Conservation (phyloP, 495 filamentous ascomycete genomes). For the Rostrohypoxylon terebratum region DNA sequence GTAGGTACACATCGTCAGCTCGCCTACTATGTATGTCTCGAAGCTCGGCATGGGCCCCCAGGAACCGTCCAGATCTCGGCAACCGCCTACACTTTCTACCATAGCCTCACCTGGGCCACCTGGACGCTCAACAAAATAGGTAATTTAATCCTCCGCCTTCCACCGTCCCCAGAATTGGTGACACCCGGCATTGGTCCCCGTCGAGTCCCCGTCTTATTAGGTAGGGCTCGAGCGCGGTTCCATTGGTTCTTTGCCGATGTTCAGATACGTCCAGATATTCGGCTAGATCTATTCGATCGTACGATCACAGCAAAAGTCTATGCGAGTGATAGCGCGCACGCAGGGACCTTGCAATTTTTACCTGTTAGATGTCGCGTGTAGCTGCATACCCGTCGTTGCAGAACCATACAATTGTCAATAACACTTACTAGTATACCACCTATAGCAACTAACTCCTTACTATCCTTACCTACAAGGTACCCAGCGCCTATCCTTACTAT, state of each 20-base stretch:
- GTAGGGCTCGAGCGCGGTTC: slow-evolving; percentile 31
- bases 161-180: slow-evolving; percentile 12
- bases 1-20: neutral
- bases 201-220: slow-evolving; percentile 29
- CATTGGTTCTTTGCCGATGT: slow-evolving; percentile 25
- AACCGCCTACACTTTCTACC: neutral
- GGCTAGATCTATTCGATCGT: slow-evolving; percentile 45
- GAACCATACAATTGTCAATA: slow-evolving; percentile 16
- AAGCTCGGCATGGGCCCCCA: slow-evolving; percentile 4
- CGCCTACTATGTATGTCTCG: neutral
- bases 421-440: slow-evolving; percentile 25
- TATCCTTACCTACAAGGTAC: neutral
- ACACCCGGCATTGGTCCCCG: slow-evolving; percentile 26
- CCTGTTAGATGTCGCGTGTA: slow-evolving; percentile 6
- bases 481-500: neutral
- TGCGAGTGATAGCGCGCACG: slow-evolving; percentile 32
- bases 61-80: slow-evolving; percentile 8
- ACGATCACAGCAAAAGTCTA: slow-evolving; percentile 36
- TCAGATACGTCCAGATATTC: slow-evolving; percentile 35
- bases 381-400: slow-evolving; percentile 37
- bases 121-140: slow-evolving; percentile 16
- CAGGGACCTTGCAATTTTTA: slow-evolving; percentile 32
- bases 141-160: slow-evolving; percentile 20
- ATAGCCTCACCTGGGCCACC: slow-evolving; percentile 1
- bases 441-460: slow-evolving; percentile 17